Evolutionary conservation across 2,329 filamentous ascomycete species (phyloP).

Genomic region (Fusarium secorum): DNA sequence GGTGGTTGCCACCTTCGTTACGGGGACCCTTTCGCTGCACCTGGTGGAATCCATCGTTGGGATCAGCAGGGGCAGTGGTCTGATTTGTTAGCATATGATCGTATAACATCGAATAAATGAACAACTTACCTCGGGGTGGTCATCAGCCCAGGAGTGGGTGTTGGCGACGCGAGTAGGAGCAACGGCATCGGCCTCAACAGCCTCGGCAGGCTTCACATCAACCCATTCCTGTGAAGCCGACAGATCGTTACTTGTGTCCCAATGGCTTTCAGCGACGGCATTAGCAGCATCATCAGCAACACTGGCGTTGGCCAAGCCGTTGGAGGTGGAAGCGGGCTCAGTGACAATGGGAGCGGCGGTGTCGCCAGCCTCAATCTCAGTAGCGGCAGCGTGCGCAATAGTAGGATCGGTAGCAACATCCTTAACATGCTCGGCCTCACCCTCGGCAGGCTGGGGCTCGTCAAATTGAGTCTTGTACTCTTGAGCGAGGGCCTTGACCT

Average conservation of each 20-base stretch:
- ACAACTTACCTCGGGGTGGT: slow-evolving; percentile 66
- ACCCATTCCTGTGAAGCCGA: slow-evolving; percentile 75
- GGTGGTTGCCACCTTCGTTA: slow-evolving; percentile 55
- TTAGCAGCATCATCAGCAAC: slow-evolving; percentile 64
- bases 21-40: slow-evolving; percentile 69
- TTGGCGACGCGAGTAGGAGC: slow-evolving; percentile 60
- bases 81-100: slow-evolving; percentile 19
- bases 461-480: slow-evolving; percentile 60
- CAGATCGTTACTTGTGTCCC: slow-evolving; percentile 61
- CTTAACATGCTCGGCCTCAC: slow-evolving; percentile 46
- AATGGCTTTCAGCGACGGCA: slow-evolving; percentile 70
- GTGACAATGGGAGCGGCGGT: slow-evolving; percentile 49
- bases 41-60: slow-evolving; percentile 75
- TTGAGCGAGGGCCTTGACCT: slow-evolving; percentile 55
- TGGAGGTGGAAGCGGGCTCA: slow-evolving; percentile 51
- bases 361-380: slow-evolving; percentile 67
- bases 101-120: not conserved
- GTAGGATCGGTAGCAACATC: slow-evolving; percentile 67
- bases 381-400: slow-evolving; percentile 70
- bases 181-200: slow-evolving; percentile 75
- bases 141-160: slow-evolving; percentile 82
- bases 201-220: slow-evolving; percentile 71
- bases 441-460: slow-evolving; percentile 45
- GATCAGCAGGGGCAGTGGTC: slow-evolving; percentile 51
- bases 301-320: slow-evolving; percentile 58